These are phyloP conservation scores for Tuber aestivum DNA, from an alignment of 495 filamentous ascomycete species.

Conservation along the genomic window DNA sequence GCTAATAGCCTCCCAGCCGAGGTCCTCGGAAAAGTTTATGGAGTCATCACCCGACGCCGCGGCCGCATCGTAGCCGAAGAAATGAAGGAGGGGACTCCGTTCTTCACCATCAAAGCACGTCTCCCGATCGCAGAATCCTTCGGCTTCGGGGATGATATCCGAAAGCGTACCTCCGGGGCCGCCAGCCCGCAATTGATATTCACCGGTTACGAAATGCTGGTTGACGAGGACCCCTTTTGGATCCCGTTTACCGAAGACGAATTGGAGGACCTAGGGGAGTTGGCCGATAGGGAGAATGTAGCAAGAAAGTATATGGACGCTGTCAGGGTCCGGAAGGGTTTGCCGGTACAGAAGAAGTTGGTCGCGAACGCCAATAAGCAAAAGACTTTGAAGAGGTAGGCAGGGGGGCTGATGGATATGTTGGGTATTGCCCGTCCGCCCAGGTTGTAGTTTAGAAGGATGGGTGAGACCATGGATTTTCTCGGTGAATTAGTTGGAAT, in stretches of 20 bases:
- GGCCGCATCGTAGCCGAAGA: conserved; percentile 82
- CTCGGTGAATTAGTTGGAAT: neutral
- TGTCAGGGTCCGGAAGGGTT: conserved; percentile 75
- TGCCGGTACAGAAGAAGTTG: conserved; percentile 70
- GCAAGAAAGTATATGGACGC: conserved; percentile 92
- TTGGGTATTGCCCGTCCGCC: neutral
- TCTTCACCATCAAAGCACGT: conserved; percentile 82
- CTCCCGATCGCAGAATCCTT: conserved; percentile 92
- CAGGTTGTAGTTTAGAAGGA: neutral
- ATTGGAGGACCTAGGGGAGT: conserved; percentile 88
- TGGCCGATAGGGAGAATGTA: conserved; percentile 88
- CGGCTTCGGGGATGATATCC: conserved; percentile 91
- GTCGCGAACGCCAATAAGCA: conserved; percentile 94
- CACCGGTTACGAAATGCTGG: conserved; percentile 79
- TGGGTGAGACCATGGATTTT: neutral
- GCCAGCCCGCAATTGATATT: conserved; percentile 92
- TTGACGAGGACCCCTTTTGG: conserved; percentile 94
- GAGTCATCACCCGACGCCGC: conserved; percentile 81
- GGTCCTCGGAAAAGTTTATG: conserved; percentile 91
- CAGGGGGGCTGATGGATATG: neutral
- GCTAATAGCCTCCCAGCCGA: conserved; percentile 55
- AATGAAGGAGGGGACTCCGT: conserved; percentile 91
- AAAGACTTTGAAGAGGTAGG: conserved; percentile 91
- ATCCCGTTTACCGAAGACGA: conserved; percentile 95
- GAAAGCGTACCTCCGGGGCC: conserved; percentile 83